phyloP scores from a whole-genome alignment of 2,329 filamentous ascomycete species.

The Exophiala phaeomuriformis region DNA sequence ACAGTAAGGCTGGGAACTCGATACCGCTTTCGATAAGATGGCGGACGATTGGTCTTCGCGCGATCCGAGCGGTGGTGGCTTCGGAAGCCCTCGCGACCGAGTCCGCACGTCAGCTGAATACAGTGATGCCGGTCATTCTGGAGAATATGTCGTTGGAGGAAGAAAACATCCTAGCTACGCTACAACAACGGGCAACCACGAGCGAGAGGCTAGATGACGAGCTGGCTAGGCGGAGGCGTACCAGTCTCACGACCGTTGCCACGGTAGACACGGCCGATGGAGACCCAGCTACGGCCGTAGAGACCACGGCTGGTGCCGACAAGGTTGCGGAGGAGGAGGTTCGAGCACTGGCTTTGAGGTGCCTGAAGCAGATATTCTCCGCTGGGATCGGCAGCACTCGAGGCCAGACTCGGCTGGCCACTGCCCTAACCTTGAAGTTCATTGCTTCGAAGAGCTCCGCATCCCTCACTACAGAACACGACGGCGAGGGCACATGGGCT shows the following conservation, averaged over 20 bases:
- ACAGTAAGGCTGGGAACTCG: constrained; percentile 34
- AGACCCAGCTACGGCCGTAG: constrained; percentile 58
- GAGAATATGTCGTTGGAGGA: constrained; percentile 76
- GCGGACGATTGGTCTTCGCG: constrained; percentile 65
- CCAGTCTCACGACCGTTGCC: constrained; percentile 70
- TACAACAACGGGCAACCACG: constrained; percentile 60
- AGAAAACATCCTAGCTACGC: constrained; percentile 59
- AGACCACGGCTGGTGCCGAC: constrained; percentile 79
- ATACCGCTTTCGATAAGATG: constrained; percentile 71
- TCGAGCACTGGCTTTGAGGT: constrained; percentile 73
- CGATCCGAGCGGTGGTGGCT: constrained; percentile 71
- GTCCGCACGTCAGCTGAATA: constrained; percentile 65
- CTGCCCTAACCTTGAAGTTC: constrained; percentile 65
- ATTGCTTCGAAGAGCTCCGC: constrained; percentile 53
- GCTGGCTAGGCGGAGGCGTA: constrained; percentile 57
- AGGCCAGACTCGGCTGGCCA: constrained; percentile 71
- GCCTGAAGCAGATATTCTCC: constrained; percentile 77
- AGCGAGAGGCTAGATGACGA: constrained; percentile 64
- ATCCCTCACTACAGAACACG: constrained; percentile 36
- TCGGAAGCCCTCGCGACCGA: constrained; percentile 72
- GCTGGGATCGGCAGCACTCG: constrained; percentile 59
- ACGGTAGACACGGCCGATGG: constrained; percentile 65
- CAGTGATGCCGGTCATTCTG: constrained; percentile 76
- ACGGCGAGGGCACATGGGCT: constrained; percentile 62
- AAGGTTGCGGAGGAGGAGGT: constrained; percentile 84